Conservation (phyloP, 2,329 filamentous ascomycete genomes). For the Colletotrichum plurivorum region DNA sequence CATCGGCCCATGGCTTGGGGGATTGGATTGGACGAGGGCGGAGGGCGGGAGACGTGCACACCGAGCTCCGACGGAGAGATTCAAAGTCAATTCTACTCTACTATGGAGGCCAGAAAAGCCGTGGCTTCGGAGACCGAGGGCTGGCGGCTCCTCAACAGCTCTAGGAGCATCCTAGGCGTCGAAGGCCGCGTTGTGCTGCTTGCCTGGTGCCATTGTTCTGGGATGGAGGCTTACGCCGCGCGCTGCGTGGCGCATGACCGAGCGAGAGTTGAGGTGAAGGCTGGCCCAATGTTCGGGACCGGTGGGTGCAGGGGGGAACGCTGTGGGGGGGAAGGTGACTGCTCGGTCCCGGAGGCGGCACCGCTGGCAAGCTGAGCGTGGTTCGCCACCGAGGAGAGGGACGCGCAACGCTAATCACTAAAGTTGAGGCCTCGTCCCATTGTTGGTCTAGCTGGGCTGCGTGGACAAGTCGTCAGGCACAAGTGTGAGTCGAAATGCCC, state of each 20-base stretch:
- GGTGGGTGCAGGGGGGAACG: slow-evolving; percentile 12
- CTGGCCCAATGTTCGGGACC: slow-evolving; percentile 26
- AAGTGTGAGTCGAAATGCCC: slow-evolving; percentile 29
- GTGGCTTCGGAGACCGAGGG: slow-evolving; percentile 24
- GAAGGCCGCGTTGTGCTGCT: slow-evolving; percentile 19
- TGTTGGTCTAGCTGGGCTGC: slow-evolving; percentile 9
- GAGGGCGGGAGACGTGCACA: slow-evolving; percentile 17
- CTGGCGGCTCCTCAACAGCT: slow-evolving; percentile 3
- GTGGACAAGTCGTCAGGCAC: slow-evolving; percentile 29
- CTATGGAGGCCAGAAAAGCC: slow-evolving; percentile 7
- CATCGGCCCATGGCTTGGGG: slow-evolving; percentile 7
- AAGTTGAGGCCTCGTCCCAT: slow-evolving; percentile 19
- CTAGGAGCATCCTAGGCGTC: slow-evolving; percentile 5
- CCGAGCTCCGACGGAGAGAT: slow-evolving; percentile 22
- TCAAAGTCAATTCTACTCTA: neutral
- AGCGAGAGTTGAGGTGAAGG: slow-evolving; percentile 10
- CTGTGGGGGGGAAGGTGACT: slow-evolving; percentile 12
- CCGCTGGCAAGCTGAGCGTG: slow-evolving; percentile 6
- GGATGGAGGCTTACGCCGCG: slow-evolving; percentile 27
- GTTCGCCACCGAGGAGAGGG: slow-evolving; percentile 29
- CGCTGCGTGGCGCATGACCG: neutral
- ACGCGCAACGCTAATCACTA: slow-evolving; percentile 27
- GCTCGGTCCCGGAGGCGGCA: slow-evolving; percentile 30
- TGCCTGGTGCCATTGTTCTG: slow-evolving; percentile 9
- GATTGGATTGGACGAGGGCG: slow-evolving; percentile 29